Evolutionary conservation across 371 early-diverging fungal genomes (phyloP).

Genomic region (Dipsacomyces acuminosporus): DNA sequence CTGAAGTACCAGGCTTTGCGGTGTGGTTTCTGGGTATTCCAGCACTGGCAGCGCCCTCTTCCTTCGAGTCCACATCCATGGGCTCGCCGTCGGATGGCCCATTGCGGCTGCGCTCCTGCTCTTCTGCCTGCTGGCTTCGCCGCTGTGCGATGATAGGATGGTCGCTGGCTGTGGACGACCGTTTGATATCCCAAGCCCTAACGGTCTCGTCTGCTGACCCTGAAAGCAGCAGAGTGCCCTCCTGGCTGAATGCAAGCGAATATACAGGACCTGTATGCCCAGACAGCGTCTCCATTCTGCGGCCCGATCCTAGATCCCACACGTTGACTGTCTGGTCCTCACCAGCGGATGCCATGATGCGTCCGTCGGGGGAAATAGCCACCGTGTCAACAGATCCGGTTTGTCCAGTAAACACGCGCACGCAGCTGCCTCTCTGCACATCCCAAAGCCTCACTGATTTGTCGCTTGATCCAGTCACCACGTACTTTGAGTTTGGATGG

Average conservation of each 20-base stretch:
- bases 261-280: conserved; percentile 89
- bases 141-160: conserved; percentile 41
- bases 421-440: conserved; percentile 86
- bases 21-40: not conserved
- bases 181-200: conserved; percentile 87
- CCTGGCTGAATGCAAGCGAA: conserved; percentile 82
- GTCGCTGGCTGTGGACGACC: conserved; percentile 31
- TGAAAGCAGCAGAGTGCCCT: conserved; percentile 81
- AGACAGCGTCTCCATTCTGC: conserved; percentile 66
- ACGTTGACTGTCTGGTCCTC: conserved; percentile 78
- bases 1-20: too few relatives aligned
- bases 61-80: not conserved
- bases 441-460: conserved; percentile 96
- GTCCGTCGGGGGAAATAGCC: conserved; percentile 95
- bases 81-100: not conserved
- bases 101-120: conserved; percentile 11
- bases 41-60: not conserved
- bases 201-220: conserved; percentile 92
- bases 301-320: conserved; percentile 97
- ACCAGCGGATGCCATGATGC: conserved; percentile 87
- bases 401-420: conserved; percentile 93
- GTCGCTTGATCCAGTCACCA: conserved; percentile 95
- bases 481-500: conserved; percentile 98
- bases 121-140: conserved; percentile 11
- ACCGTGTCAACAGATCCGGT: conserved; percentile 78